phyloP scores from a whole-genome alignment of 2,329 filamentous ascomycete genomes.

The Fusarium virguliforme region DNA sequence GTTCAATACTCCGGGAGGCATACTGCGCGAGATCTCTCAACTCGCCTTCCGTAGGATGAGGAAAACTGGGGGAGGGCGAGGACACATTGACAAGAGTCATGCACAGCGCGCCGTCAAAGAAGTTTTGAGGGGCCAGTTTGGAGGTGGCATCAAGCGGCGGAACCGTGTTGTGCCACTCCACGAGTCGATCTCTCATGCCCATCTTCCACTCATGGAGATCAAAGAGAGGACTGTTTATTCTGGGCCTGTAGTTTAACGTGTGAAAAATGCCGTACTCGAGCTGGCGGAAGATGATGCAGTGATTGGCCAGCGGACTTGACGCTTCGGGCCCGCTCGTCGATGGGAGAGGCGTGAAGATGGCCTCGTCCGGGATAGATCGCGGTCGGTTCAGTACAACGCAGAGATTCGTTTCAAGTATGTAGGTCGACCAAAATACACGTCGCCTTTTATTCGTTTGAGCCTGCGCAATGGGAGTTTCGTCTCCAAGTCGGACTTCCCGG shows the following conservation, averaged over 20 bases:
- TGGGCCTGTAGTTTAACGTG: constrained; percentile 38
- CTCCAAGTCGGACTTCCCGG: neutral
- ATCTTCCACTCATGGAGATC: constrained; percentile 40
- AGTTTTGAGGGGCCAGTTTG: constrained; percentile 44
- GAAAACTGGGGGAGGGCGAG: constrained; percentile 43
- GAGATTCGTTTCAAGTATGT: constrained; percentile 40
- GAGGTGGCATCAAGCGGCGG: constrained; percentile 30
- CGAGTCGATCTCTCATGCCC: constrained; percentile 36
- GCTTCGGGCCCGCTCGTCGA: constrained; percentile 18
- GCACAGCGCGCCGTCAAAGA: constrained; percentile 44
- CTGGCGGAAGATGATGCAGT: constrained; percentile 42
- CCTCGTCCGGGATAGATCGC: constrained; percentile 39
- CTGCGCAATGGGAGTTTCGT: neutral
- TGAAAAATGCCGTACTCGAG: constrained; percentile 49
- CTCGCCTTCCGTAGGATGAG: constrained; percentile 28
- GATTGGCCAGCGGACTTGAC: constrained; percentile 31
- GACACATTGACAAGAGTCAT: constrained; percentile 41
- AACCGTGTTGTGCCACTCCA: constrained; percentile 36
- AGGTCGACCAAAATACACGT: constrained; percentile 36
- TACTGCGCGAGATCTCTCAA: constrained; percentile 35
- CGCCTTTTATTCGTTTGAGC: constrained; percentile 14
- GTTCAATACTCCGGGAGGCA: constrained; percentile 36
- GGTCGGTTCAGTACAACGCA: constrained; percentile 34
- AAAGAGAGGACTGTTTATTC: constrained; percentile 30
- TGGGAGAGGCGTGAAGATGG: constrained; percentile 33